Evolutionary conservation across 345 rosid genomes (phyloP).

Genomic region (Conringia planisiliqua): DNA sequence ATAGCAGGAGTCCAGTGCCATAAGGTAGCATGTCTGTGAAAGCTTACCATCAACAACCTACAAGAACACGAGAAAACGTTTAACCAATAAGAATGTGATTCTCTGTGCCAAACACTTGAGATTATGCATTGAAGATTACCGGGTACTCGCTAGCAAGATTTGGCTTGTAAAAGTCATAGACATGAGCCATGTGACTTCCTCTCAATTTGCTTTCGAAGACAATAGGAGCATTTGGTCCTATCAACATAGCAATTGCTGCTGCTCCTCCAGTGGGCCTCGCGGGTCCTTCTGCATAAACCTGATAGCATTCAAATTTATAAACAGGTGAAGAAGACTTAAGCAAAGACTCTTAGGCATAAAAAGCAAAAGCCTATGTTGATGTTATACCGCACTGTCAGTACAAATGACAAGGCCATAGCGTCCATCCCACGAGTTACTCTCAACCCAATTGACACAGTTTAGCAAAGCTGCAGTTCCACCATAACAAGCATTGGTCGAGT

Average conservation of each 20-base stretch:
- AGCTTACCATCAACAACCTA: conserved; percentile 99
- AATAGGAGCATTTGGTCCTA: conserved; percentile 96
- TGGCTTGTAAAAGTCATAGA: conserved; percentile 98
- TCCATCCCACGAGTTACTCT: conserved; percentile 98
- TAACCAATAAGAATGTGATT: neutral
- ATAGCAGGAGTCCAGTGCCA: conserved; percentile 97
- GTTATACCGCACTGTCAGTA: conserved; percentile 96
- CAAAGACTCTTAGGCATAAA: neutral
- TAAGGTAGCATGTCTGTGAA: conserved; percentile 97
- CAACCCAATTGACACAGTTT: conserved; percentile 99
- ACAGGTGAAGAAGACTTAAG: neutral
- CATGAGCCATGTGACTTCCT: conserved; percentile 98
- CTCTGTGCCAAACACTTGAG: neutral
- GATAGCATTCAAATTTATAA: conserved; percentile 22
- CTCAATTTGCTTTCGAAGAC: conserved; percentile 90
- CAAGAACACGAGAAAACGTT: conserved; percentile 13
- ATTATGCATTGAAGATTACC: conserved; percentile 36
- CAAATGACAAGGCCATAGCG: conserved; percentile 95
- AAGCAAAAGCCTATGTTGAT: neutral
- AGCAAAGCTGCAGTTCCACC: conserved; percentile 99
- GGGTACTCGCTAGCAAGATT: conserved; percentile 99
- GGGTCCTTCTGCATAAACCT: conserved; percentile 99
- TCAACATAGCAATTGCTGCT: conserved; percentile 86
- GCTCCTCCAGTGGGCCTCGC: conserved; percentile 99
- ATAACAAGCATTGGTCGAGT: conserved; percentile 96